Base-by-base conservation (phyloP, 148 eudicot species). In the Suaeda aralocaspica region DNA sequence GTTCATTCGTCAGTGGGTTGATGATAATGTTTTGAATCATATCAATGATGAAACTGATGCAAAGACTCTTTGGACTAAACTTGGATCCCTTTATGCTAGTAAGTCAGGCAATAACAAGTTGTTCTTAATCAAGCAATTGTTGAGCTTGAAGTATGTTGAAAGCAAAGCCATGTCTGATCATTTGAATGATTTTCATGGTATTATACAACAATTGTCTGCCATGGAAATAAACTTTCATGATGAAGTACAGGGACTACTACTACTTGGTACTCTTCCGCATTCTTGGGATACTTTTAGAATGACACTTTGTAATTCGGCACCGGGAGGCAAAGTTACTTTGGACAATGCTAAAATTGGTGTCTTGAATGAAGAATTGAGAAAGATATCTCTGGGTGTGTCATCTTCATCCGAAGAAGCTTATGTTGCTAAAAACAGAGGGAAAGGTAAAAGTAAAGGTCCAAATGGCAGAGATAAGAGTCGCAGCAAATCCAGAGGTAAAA, bases 401-500 rank as follows among this genome's bases (percentile, higher is more conserved):
- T 39, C 44, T 39, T 39, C 44, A 39, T 39, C 44, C 44, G 44
- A 39, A 39, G 9, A 39, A 39, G 44, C 44, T 4, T 39, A 39
- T 39, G 6, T 39, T 39, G 44, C 44, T 4, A 9, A 39, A 4
- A 52, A 39, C 4, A 56, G 76, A 51, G 62, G 67, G 1, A 64
- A 61, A 66, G 19, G 41, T 34, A 56, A 48, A 16, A 64, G 4
- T n/a, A 65, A 7, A 25, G 51, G 72, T 66, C 18, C 52, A 5
- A 9, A 14, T 28, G 57, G 48, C 16, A 63, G 46, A 70, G 59
- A 14, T 5, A 70, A 63, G 18, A 42, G 55, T 9, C 12, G 63
- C 3, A 67, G 76, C 45, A 69, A 77, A 50, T 65, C 55, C 5
- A 16, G 68, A 65, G 55, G 22, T 65, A 65, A 18, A 65, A 65